A percentile compares a stretch with the other conserved stretches of the same genome.
These are phyloP conservation scores for Hansenula sp. DNA, from an alignment of 1,139 yeast genomes.

Conservation along the genomic window DNA sequence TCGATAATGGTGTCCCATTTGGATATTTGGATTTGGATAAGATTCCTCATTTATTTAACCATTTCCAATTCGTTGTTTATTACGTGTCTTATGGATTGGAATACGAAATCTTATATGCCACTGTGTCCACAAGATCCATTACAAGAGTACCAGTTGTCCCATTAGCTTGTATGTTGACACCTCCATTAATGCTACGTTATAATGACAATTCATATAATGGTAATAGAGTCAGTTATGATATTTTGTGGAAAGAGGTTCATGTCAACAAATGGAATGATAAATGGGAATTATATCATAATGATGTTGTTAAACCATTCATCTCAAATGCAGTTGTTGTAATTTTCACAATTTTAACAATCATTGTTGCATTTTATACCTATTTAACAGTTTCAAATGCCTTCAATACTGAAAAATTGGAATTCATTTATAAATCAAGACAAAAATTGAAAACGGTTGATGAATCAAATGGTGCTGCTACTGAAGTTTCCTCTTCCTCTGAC, in stretches of 20 bases:
- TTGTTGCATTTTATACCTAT: constrained; percentile 30
- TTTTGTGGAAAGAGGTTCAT: constrained; percentile 24
- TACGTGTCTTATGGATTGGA: constrained; percentile 19
- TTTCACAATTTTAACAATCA: constrained; percentile 15
- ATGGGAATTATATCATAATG: constrained; percentile 21
- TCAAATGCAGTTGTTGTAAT: constrained; percentile 15
- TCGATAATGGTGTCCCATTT: constrained; percentile 24
- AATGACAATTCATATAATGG: constrained; percentile 22
- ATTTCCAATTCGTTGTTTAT: constrained; percentile 24
- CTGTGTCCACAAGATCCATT: constrained; percentile 22
- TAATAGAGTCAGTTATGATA: constrained; percentile 22
- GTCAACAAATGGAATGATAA: constrained; percentile 7
- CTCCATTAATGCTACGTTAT: constrained; percentile 20
- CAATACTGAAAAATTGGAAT: constrained; percentile 12
- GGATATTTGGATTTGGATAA: constrained; percentile 24
- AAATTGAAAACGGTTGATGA: background rate
- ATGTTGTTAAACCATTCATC: constrained; percentile 20
- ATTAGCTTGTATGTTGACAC: constrained; percentile 17
- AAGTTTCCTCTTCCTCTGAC: constrained; percentile 3
- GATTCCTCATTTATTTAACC: constrained; percentile 25
- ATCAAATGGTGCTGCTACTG: background rate
- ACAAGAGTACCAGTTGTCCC: constrained; percentile 19
- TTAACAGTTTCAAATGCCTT: constrained; percentile 12
- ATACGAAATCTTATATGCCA: constrained; percentile 20
- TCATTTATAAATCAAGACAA: constrained; percentile 9